Evolutionary conservation across 2,329 filamentous ascomycete species (phyloP).

Genomic region (Apiospora marii): DNA sequence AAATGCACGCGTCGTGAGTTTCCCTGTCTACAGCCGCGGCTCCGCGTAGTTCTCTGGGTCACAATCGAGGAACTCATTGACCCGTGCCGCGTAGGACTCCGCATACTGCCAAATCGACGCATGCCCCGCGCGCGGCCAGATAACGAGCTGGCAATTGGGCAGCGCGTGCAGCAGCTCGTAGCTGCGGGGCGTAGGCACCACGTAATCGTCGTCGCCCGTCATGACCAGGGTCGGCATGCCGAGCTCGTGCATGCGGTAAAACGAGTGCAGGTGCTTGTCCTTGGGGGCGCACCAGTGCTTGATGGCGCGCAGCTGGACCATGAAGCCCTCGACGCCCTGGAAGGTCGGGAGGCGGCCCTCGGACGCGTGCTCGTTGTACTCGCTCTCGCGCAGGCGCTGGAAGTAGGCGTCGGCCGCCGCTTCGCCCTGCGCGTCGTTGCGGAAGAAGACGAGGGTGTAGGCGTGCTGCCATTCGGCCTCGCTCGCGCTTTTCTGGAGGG

Average conservation of each 20-base stretch:
- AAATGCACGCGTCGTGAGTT: background rate
- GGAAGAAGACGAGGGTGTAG: slow-evolving; percentile 21
- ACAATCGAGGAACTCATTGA: slow-evolving; percentile 19
- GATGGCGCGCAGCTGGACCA: slow-evolving; percentile 1
- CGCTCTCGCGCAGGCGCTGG: slow-evolving; percentile 21
- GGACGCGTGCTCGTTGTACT: slow-evolving; percentile 11
- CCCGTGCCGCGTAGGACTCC: background rate
- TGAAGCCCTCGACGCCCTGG: slow-evolving; percentile 22
- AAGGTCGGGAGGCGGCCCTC: background rate
- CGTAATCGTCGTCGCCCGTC: slow-evolving; percentile 19
- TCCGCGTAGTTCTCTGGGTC: slow-evolving; percentile 6
- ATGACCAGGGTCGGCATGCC: slow-evolving; percentile 22
- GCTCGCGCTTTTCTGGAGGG: slow-evolving; percentile 1
- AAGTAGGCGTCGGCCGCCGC: slow-evolving; percentile 22
- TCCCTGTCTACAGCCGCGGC: background rate
- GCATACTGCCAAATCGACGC: slow-evolving; percentile 22
- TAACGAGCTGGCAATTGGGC: slow-evolving; percentile 10
- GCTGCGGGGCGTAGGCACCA: slow-evolving; percentile 17
- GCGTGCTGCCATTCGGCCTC: slow-evolving; percentile 8
- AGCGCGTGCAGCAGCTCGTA: slow-evolving; percentile 20
- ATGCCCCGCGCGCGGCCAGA: slow-evolving; percentile 16
- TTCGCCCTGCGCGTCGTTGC: slow-evolving; percentile 13
- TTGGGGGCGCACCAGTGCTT: slow-evolving; percentile 11
- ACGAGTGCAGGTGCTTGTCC: slow-evolving; percentile 6
- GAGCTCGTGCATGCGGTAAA: slow-evolving; percentile 19